These are phyloP conservation scores for Lathyrus sativus DNA, from an alignment of 306 rosid species.

Conservation along the genomic window DNA sequence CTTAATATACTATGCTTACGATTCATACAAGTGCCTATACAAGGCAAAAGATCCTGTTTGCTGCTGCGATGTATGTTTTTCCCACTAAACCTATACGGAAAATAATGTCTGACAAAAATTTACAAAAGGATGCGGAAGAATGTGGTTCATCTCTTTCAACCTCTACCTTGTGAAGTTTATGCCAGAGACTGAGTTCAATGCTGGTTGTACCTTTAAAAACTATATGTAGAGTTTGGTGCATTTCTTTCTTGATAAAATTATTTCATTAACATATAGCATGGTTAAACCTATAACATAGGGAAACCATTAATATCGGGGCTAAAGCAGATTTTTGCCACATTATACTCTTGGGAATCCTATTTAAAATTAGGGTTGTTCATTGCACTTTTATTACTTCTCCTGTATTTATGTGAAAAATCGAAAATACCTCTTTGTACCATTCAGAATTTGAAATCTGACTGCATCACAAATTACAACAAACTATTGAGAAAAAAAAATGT, in stretches of 20 bases:
- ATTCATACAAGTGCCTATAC: slow-evolving; percentile 37
- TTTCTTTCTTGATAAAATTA: background rate
- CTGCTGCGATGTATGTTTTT: slow-evolving; percentile 33
- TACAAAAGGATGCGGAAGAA: background rate
- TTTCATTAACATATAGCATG: background rate
- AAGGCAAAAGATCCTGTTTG: slow-evolving; percentile 39
- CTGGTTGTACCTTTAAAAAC: background rate
- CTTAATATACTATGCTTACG: slow-evolving; percentile 39
- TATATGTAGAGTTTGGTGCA: background rate
- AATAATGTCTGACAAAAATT: background rate
- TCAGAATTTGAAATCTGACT: no score
- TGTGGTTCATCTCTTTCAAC: background rate
- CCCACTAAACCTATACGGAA: background rate
- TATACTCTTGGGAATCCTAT: no score
- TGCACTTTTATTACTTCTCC: no score
- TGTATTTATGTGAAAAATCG: no score
- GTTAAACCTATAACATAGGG: background rate
- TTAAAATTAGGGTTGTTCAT: no score
- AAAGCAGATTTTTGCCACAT: no score
- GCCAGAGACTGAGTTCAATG: background rate
- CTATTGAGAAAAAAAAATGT: no score
- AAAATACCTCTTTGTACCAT: no score
- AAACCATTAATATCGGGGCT: no score
- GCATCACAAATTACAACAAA: no score
- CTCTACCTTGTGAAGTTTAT: background rate